phyloP scores from a whole-genome alignment of 768 basidiomycete species.

The Amanita phalloides region DNA sequence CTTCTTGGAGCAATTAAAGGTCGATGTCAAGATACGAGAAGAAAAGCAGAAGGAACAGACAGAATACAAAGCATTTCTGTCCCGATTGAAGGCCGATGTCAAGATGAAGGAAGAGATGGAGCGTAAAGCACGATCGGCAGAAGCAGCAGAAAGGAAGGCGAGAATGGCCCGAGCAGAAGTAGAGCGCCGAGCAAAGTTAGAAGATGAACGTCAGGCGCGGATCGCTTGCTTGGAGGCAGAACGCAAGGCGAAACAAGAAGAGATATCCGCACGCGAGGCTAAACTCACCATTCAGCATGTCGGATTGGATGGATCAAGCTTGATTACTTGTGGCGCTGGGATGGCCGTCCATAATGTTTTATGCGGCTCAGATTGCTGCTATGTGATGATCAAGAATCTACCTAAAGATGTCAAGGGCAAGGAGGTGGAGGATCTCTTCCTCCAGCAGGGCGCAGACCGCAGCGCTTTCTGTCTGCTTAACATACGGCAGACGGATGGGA shows the following conservation, averaged over 20 bases:
- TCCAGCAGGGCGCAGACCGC: slow-evolving; percentile 28
- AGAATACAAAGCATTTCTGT: background rate
- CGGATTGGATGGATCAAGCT: slow-evolving; percentile 30
- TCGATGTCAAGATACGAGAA: background rate
- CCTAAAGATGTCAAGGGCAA: slow-evolving; percentile 25
- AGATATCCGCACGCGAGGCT: slow-evolving; percentile 24
- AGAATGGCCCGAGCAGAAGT: slow-evolving; percentile 1
- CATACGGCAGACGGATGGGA: slow-evolving; percentile 15
- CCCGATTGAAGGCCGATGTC: background rate
- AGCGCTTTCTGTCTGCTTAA: slow-evolving; percentile 22
- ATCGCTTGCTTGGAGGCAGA: slow-evolving; percentile 10
- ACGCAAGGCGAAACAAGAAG: background rate
- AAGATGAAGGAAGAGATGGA: background rate
- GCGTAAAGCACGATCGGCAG: no score
- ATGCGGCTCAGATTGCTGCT: slow-evolving; percentile 42
- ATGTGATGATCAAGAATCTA: slow-evolving; percentile 34
- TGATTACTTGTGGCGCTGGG: slow-evolving; percentile 41
- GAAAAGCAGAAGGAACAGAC: background rate
- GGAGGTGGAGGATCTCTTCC: slow-evolving; percentile 33
- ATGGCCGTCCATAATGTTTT: slow-evolving; percentile 31
- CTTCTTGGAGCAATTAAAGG: background rate
- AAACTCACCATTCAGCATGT: slow-evolving; percentile 27
- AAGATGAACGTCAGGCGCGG: slow-evolving; percentile 11
- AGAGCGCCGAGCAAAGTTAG: slow-evolving; percentile 3
- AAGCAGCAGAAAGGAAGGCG: background rate